Evolutionary conservation across 2,329 filamentous ascomycete genomes (phyloP), one percentile per base, ranked within the genome.

Genomic region (Paracoccidioides lutzii): DNA sequence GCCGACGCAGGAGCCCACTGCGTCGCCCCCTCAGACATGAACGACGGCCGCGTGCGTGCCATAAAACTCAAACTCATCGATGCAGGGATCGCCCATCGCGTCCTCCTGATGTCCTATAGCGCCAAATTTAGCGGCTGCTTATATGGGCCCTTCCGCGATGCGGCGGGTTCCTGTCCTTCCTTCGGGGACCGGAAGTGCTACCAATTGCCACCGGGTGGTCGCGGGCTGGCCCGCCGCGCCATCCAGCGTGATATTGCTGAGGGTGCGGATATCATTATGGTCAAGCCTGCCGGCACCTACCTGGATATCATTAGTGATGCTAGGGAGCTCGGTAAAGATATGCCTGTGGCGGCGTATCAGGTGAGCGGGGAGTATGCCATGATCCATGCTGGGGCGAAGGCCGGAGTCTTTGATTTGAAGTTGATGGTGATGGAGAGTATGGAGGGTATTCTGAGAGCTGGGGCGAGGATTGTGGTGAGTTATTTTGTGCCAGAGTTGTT

Each of bases 41-140:
- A 97, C 70, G 93, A 98, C 69, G 93, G 93, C 33, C 87, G 93
- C 61, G 94, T 98, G 66, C 88, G 91, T 57, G 91, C 90, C 59
- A 98, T 98, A 72, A 98, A 98, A 78, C 81, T 96, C 54, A 97
- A 96, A 77, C 78, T 98, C 59, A 97, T 97, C 57, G 91, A 97
- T 71, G 85, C 90, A 57, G 91, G 91, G 54, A 87, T 97, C 63
- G 86, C 90, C 5, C 93, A 98, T 75, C 85, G 86, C 68, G 86
- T 91, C 10, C 81, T 95, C 55, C 79, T 98, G 59, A 97, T 98
- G 93, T 95, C 90, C 4, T 98, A 98, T 73, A 90, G 90, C 12
- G 93, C 93, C 66, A 98, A 98, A 71, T 98, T 98, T 74, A 91
- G 88, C 28, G 93, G 93, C 48, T 97, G 90, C 69, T 76, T 97